Conservation (phyloP, 495 filamentous ascomycete species). For the Tuber magnatum region DNA sequence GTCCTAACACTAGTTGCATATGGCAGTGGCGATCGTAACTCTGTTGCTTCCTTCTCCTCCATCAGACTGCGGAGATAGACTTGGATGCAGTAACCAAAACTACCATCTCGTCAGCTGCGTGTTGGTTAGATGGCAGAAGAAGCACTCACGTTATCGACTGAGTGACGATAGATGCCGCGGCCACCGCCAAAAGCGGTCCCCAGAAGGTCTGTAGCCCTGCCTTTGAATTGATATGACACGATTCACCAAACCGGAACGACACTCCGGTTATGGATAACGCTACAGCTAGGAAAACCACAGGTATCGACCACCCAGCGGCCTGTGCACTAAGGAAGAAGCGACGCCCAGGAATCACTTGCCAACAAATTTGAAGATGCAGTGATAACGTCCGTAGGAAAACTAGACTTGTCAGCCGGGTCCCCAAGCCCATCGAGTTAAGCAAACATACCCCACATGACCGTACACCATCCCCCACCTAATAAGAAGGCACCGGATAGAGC, state of each 20-base stretch:
- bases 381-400: constrained; percentile 84
- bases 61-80: constrained; percentile 82
- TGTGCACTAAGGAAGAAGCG: constrained; percentile 88
- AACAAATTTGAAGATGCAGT: constrained; percentile 94
- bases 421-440: not conserved
- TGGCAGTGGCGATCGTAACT: constrained; percentile 57
- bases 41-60: constrained; percentile 53
- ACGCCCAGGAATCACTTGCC: constrained; percentile 81
- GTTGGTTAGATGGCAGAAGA: constrained; percentile 40
- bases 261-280: constrained; percentile 82
- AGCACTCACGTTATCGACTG: constrained; percentile 52
- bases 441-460: constrained; percentile 66
- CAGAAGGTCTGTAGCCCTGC: constrained; percentile 78
- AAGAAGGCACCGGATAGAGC: constrained; percentile 83
- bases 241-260: constrained; percentile 82
- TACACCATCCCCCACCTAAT: constrained; percentile 73
- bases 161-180: constrained; percentile 68
- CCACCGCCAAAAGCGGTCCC: constrained; percentile 76
- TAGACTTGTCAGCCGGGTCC: constrained; percentile 30
- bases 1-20: constrained; percentile 74
- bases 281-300: constrained; percentile 60
- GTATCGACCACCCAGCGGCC: constrained; percentile 72
- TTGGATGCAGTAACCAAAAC: constrained; percentile 88
- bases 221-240: constrained; percentile 85
- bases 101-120: constrained; percentile 42